phyloP scores from a whole-genome alignment of 2,329 filamentous ascomycete genomes.

The Phialocephala subalpina region DNA sequence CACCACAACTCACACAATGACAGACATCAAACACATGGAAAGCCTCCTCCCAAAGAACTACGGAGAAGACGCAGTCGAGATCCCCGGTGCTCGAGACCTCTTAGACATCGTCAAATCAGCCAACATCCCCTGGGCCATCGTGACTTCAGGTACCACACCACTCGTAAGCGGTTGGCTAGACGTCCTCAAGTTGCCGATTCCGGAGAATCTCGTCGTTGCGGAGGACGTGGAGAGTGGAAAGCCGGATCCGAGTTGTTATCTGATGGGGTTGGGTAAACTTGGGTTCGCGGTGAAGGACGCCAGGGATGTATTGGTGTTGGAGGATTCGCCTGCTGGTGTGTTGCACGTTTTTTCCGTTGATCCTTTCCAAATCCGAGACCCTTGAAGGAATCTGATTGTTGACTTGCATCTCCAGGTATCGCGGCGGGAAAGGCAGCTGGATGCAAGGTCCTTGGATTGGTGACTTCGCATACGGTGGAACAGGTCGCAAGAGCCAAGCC shows the following conservation, averaged over 20 bases:
- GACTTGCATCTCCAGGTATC: constrained; percentile 53
- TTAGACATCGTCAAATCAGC: constrained; percentile 70
- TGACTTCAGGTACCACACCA: constrained; percentile 74
- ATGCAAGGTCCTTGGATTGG: constrained; percentile 71
- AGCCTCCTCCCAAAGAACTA: constrained; percentile 78
- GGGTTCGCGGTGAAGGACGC: constrained; percentile 46
- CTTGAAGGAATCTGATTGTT: not conserved
- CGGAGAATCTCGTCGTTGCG: constrained; percentile 74
- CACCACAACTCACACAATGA: constrained; percentile 12
- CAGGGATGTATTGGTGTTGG: constrained; percentile 64
- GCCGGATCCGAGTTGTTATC: constrained; percentile 79
- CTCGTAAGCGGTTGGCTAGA: constrained; percentile 78
- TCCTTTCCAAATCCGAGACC: constrained; percentile 1
- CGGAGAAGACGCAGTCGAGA: constrained; percentile 81
- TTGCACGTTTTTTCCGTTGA: not conserved
- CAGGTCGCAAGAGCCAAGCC: constrained; percentile 69
- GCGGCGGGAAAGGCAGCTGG: constrained; percentile 75
- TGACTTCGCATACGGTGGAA: constrained; percentile 69
- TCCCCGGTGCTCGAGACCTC: constrained; percentile 80
- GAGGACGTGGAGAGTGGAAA: constrained; percentile 81
- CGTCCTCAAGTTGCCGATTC: constrained; percentile 69
- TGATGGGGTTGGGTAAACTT: constrained; percentile 70
- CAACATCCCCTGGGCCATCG: constrained; percentile 78
- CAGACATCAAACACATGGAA: constrained; percentile 84
- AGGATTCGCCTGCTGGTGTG: constrained; percentile 68